Evolutionary conservation across 345 rosid species (phyloP), one percentile per base, ranked within the genome.

Genomic region (Geranium rotundifolium): DNA sequence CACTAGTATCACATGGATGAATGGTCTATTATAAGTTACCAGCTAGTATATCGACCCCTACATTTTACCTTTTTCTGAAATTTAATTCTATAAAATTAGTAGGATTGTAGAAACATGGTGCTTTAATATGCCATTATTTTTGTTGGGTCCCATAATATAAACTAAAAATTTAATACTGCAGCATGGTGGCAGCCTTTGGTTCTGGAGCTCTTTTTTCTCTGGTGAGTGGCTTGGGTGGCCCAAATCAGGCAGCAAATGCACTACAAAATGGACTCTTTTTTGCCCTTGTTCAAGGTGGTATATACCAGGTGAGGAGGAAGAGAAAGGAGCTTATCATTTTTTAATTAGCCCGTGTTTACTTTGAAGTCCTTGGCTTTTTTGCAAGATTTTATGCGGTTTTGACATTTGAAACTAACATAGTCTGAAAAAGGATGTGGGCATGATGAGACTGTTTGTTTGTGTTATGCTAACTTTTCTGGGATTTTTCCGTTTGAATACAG

Each of bases 161-260:
- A 39, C 37, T 62, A 30, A 29, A 16, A 62, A 14, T 29, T 65
- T 58, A 18, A 57, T 54, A 65, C 57, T 70, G 85, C 86, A 92
- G 99, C 75, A 86, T 93, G 91, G 95, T 61, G 13, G 97, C 97
- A 41, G 96, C 96, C 63, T 93, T 93, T 66, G 95, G 99, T 76
- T 93, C 96, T 34, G 99, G 97, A 57, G 86, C 79, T n/a, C 67
- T 82, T 55, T 93, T 80, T 77, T 82, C 96, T 29, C 70, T 93
- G 60, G 97, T 93, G 73, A 89, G 97, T 54, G 87, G 85, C 57
- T 49, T 81, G 71, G 97, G 96, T 12, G 88, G 88, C 58, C 82
- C 85, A 65, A 91, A 91, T 74, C 90, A 71, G 29, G 84, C 74
- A 14, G 73, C 69, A 63, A 89, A 81, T 80, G 99, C 95, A 50